phyloP scores from a whole-genome alignment of 345 rosid species.

The Eucalyptus shirleyi region DNA sequence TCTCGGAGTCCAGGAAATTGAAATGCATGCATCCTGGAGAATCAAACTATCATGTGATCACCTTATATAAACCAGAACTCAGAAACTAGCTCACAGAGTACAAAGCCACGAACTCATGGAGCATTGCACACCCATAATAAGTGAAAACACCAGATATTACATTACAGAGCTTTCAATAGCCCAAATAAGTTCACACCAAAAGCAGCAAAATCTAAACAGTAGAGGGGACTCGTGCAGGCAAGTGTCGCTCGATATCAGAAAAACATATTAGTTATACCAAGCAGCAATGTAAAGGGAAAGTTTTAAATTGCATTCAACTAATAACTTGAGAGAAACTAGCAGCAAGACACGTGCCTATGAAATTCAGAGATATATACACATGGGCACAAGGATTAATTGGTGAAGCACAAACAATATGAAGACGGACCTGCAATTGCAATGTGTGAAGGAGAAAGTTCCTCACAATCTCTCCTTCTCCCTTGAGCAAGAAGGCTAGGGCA shows the following conservation, averaged over 20 bases:
- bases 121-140: neutral
- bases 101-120: neutral
- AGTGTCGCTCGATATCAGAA: neutral
- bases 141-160: neutral
- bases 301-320: neutral
- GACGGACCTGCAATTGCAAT: conserved; percentile 76
- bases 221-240: neutral
- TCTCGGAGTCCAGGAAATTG: neutral
- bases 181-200: neutral
- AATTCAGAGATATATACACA: neutral
- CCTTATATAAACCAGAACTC: neutral
- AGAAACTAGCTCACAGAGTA: neutral
- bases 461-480: conserved; percentile 88
- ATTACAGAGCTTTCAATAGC: neutral
- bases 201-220: neutral
- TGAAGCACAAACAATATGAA: neutral
- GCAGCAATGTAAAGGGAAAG: neutral
- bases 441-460: conserved; percentile 93
- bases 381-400: neutral
- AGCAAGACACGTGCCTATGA: neutral
- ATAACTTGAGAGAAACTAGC: neutral
- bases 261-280: neutral
- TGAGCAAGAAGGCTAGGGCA: conserved; percentile 87
- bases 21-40: neutral
- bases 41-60: neutral